These are phyloP conservation scores for Lachnellula cervina DNA, from an alignment of 2,329 filamentous ascomycete species.

Conservation along the genomic window DNA sequence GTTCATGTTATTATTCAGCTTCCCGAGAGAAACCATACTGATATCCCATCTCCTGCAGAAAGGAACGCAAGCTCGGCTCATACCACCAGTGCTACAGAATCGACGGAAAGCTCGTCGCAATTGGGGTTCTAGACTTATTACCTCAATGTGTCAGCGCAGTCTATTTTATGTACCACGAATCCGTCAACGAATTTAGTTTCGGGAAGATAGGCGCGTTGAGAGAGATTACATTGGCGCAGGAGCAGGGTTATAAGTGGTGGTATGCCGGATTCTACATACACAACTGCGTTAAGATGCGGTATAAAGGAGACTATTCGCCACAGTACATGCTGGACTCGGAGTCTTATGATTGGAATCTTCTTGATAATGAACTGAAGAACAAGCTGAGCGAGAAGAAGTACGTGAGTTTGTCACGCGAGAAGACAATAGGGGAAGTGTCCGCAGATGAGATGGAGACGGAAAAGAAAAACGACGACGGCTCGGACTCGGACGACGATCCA, in stretches of 20 bases:
- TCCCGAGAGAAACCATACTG: no score
- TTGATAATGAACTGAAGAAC: slow-evolving; percentile 50
- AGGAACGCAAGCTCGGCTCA: slow-evolving; percentile 57
- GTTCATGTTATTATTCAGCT: no score
- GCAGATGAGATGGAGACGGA: slow-evolving; percentile 9
- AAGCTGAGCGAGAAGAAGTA: slow-evolving; percentile 31
- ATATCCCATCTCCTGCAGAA: no score
- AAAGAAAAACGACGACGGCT: slow-evolving; percentile 3
- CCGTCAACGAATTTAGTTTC: slow-evolving; percentile 63
- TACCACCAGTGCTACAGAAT: slow-evolving; percentile 80
- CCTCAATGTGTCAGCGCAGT: slow-evolving; percentile 75
- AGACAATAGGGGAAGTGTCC: not conserved
- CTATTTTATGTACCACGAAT: slow-evolving; percentile 77
- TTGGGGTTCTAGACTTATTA: slow-evolving; percentile 72
- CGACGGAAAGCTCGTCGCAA: slow-evolving; percentile 69
- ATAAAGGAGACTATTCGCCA: slow-evolving; percentile 75
- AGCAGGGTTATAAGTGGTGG: slow-evolving; percentile 71
- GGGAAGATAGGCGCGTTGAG: slow-evolving; percentile 72
- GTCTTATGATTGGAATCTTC: slow-evolving; percentile 54
- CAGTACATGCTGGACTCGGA: slow-evolving; percentile 70
- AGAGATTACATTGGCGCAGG: slow-evolving; percentile 66
- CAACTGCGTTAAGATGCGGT: slow-evolving; percentile 74
- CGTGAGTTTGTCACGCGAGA: slow-evolving; percentile 21
- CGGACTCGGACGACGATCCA: slow-evolving; percentile 11
- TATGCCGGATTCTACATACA: slow-evolving; percentile 83